Percentiles rank a stretch among this genome's conserved stretches.
Evolutionary conservation across 108 stramenopile genomes (phyloP).

Genomic region (Parmales sp.): DNA sequence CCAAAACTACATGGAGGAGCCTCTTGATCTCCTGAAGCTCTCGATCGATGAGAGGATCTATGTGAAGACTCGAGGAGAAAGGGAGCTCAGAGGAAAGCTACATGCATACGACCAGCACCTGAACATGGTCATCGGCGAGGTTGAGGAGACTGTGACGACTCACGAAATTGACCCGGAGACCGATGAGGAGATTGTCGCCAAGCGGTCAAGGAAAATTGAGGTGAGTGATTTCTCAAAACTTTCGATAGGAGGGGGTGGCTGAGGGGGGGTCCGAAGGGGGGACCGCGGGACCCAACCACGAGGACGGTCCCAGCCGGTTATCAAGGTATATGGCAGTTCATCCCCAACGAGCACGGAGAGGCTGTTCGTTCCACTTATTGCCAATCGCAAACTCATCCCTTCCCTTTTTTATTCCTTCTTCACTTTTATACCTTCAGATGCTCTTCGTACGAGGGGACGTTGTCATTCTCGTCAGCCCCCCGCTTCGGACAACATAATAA

Average conservation of each 20-base stretch:
- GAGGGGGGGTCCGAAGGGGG: constrained; percentile 22
- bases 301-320: no score
- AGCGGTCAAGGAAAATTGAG: constrained; percentile 14
- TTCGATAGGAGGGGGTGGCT: not conserved
- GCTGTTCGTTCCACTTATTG: no score
- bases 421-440: no score
- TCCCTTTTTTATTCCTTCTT: no score
- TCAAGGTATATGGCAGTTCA: no score
- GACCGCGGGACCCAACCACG: constrained; percentile 71
- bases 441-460: constrained; percentile 99
- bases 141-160: constrained; percentile 92
- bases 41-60: constrained; percentile 96
- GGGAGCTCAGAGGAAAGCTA: constrained; percentile 91
- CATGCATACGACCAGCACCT: constrained; percentile 99
- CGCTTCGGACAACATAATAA: constrained; percentile 50
- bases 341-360: no score
- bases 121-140: constrained; percentile 97
- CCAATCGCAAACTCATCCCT: no score
- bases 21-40: constrained; percentile 93
- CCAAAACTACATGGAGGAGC: no score
- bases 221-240: not conserved
- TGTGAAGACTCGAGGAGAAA: constrained; percentile 93
- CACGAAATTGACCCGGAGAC: constrained; percentile 92
- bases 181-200: constrained; percentile 89
- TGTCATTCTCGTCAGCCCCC: constrained; percentile 78